These are phyloP conservation scores for Neurospora hispaniola DNA, from an alignment of 495 filamentous ascomycete species.

Conservation along the genomic window DNA sequence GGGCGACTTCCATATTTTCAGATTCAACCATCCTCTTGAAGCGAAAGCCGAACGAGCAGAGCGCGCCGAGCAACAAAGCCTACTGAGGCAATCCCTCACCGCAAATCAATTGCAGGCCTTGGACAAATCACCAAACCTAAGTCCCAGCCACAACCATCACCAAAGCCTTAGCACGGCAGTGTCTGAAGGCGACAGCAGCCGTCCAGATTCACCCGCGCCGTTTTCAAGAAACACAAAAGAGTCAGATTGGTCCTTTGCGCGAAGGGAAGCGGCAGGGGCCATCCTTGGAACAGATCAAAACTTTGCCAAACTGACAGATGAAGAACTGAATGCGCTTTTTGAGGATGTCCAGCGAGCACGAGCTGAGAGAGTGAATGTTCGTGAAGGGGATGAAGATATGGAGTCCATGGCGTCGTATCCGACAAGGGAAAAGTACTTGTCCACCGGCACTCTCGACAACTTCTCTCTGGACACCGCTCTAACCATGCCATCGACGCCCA, in stretches of 20 bases:
- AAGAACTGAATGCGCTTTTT: slow-evolving; percentile 88
- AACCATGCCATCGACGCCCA: slow-evolving; percentile 88
- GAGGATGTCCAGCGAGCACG: slow-evolving; percentile 87
- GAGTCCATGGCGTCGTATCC: slow-evolving; percentile 86
- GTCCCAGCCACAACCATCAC: slow-evolving; percentile 63
- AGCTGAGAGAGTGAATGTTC: slow-evolving; percentile 64
- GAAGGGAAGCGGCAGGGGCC: slow-evolving; percentile 81
- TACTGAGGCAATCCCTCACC: slow-evolving; percentile 80
- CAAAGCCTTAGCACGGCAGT: slow-evolving; percentile 63
- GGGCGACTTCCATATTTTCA: slow-evolving; percentile 97
- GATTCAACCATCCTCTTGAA: slow-evolving; percentile 97
- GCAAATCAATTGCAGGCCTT: slow-evolving; percentile 58
- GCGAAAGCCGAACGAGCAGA: slow-evolving; percentile 87
- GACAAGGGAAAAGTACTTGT: slow-evolving; percentile 90
- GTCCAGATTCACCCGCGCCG: slow-evolving; percentile 72
- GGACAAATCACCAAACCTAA: slow-evolving; percentile 41
- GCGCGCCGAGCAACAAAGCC: slow-evolving; percentile 45
- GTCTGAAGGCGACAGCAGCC: slow-evolving; percentile 52
- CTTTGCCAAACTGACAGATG: slow-evolving; percentile 78
- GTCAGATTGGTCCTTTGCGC: slow-evolving; percentile 91
- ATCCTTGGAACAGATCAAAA: slow-evolving; percentile 89
- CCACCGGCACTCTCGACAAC: slow-evolving; percentile 89
- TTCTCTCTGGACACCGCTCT: slow-evolving; percentile 91
- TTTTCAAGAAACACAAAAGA: slow-evolving; percentile 57
- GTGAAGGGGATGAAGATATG: slow-evolving; percentile 75